phyloP scores from a whole-genome alignment of 2,329 filamentous ascomycete genomes.

The Arthrobotrys musiformis region DNA sequence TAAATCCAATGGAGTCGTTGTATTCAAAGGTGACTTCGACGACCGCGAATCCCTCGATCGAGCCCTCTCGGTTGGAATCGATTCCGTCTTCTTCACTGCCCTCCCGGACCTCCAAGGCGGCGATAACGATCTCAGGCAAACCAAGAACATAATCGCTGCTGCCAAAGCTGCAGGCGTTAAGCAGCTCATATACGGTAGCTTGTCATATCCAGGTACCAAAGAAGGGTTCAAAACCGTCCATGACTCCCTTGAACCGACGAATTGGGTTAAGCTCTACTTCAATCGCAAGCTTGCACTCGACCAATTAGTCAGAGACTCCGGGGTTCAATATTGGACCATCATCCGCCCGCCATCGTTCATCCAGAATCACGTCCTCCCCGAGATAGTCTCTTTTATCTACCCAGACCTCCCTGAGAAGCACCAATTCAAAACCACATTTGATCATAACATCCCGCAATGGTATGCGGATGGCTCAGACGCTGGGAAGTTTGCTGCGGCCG shows the following conservation, averaged over 20 bases:
- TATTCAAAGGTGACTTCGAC: slow-evolving; percentile 26
- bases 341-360: slow-evolving; percentile 22
- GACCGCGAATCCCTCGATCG: slow-evolving; percentile 26
- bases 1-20: slow-evolving; percentile 9
- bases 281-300: slow-evolving; percentile 13
- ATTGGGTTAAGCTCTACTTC: slow-evolving; percentile 16
- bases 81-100: slow-evolving; percentile 29
- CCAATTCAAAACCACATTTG: slow-evolving; percentile 6
- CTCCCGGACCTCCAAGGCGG: slow-evolving; percentile 23
- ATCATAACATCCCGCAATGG: slow-evolving; percentile 24
- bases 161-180: slow-evolving; percentile 6
- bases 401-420: slow-evolving; percentile 22
- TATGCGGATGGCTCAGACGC: slow-evolving; percentile 11
- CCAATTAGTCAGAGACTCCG: slow-evolving; percentile 14
- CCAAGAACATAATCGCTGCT: slow-evolving; percentile 22
- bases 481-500: slow-evolving; percentile 8
- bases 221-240: slow-evolving; percentile 8
- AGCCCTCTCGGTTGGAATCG: slow-evolving; percentile 16
- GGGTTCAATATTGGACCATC: slow-evolving; percentile 17
- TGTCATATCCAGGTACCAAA: slow-evolving; percentile 2
- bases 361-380: slow-evolving; percentile 19
- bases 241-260: slow-evolving; percentile 2
- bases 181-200: slow-evolving; percentile 29
- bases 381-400: slow-evolving; percentile 9
- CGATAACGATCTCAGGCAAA: slow-evolving; percentile 22